Conservation (phyloP, 2,329 filamentous ascomycete genomes). For the Aspergillus novoparasiticus region DNA sequence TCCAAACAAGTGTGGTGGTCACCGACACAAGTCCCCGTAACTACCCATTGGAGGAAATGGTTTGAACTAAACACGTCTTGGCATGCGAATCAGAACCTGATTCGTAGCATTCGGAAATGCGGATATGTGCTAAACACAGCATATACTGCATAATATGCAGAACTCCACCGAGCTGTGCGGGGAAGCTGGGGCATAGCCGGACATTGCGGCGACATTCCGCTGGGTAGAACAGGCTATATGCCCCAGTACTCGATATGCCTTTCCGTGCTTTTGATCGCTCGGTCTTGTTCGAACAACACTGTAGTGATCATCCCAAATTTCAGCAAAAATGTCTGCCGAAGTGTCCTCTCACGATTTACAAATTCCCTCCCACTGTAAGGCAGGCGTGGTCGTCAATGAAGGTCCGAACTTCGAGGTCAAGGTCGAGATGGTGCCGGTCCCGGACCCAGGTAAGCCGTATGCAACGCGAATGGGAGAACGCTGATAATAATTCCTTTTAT, state of each 20-base stretch:
- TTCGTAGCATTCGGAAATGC: background rate
- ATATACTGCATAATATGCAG: background rate
- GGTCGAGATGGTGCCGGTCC: conserved; percentile 52
- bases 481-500: background rate
- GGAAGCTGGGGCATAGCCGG: background rate
- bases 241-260: background rate
- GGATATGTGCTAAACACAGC: background rate
- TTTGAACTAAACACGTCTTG: too few relatives aligned
- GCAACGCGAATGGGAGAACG: background rate
- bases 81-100: too few relatives aligned
- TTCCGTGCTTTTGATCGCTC: background rate
- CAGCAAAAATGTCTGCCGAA: background rate
- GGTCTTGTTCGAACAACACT: background rate
- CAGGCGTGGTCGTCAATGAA: conserved; percentile 54
- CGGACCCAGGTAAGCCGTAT: conserved; percentile 45
- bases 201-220: background rate
- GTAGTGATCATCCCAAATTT: background rate
- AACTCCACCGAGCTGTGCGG: background rate
- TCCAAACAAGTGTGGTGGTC: too few relatives aligned
- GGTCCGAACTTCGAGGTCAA: conserved; percentile 53
- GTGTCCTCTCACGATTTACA: conserved; percentile 10
- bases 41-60: too few relatives aligned
- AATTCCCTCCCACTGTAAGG: conserved; percentile 54
- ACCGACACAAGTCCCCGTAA: background rate
- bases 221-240: background rate